Evolutionary conservation across 2,329 filamentous ascomycete species (phyloP), one percentile per base, ranked within the genome.

Genomic region (Fusarium acutatum): DNA sequence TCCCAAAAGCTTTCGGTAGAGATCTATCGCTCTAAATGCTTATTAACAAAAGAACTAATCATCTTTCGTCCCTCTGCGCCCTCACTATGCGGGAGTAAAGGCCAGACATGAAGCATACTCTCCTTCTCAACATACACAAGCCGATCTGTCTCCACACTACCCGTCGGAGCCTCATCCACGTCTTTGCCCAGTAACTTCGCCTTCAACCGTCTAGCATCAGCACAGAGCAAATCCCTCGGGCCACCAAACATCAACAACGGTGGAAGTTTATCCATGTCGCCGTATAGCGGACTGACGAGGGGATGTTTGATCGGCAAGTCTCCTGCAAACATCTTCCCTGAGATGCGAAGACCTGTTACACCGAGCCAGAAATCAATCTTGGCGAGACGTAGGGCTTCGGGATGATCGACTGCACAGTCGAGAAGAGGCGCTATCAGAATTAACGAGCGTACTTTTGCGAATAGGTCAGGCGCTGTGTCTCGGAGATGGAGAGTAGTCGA

Each of bases 81-180:
- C 18, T 65, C 62, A 10, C 44, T 40, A 22, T 50, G 46, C 6
- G 62, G 62, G 3, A 65, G 38, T 11, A 64, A 7, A 28, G 62
- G 59, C 46, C 60, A 65, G 7, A 64, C 62, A n/a, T 64, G 62
- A 22, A 65, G 14, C 62, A 38, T 53, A 0, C 30, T 59, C 37
- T 54, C 59, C 26, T 38, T 64, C 46, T 65, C 62, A 37, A 64
- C 28, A 28, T 65, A 64, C 6, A 54, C 22, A 20, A 65, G 50
- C 11, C 38, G n/a, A 24, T 54, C n/a, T 2, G 18, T 54, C 59
- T 64, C 32, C 0, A n/a, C 13, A 28, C 59, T 38, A 7, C 62
- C 62, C 7, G n/a, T 37, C 10, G 22, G 20, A 28, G 62, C 38
- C 26, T 54, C 46, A 17, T 64, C 38, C 9, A 34, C 15, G 1